Conservation (phyloP, 306 rosid species). For the Cucumis melo region DNA sequence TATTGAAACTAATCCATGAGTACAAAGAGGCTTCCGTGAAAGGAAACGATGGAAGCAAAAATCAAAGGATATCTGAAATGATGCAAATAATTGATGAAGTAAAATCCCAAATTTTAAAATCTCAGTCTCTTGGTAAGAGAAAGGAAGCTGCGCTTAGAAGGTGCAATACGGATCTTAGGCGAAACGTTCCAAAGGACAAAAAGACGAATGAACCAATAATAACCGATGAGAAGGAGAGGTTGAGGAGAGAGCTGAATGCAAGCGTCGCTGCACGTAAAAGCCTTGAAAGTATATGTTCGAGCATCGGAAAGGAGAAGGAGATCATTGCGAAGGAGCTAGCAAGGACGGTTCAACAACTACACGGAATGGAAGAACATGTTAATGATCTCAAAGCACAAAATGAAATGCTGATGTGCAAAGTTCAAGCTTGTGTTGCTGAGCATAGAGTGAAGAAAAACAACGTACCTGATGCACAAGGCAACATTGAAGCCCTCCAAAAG, state of each 20-base stretch:
- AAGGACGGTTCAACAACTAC: slow-evolving; percentile 59
- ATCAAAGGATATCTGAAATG: slow-evolving; percentile 75
- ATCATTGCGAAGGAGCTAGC: slow-evolving; percentile 83
- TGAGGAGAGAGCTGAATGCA: slow-evolving; percentile 54
- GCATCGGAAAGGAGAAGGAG: slow-evolving; percentile 90
- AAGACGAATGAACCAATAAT: slow-evolving; percentile 24
- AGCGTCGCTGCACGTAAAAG: slow-evolving; percentile 62
- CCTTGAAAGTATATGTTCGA: slow-evolving; percentile 76
- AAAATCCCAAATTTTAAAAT: slow-evolving; percentile 43
- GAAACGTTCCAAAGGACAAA: slow-evolving; percentile 40
- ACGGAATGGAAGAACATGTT: slow-evolving; percentile 57
- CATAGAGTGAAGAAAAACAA: slow-evolving; percentile 28
- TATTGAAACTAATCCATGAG: slow-evolving; percentile 66
- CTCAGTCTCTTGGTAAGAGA: slow-evolving; percentile 27
- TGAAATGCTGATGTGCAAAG: slow-evolving; percentile 45
- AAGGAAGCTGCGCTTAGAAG: slow-evolving; percentile 51
- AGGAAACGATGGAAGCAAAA: slow-evolving; percentile 41
- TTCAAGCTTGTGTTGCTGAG: slow-evolving; percentile 36
- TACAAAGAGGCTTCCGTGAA: slow-evolving; percentile 43
- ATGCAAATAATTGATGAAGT: slow-evolving; percentile 54
- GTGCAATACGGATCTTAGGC: slow-evolving; percentile 62
- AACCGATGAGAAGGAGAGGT: slow-evolving; percentile 64
- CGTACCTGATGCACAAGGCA: slow-evolving; percentile 33
- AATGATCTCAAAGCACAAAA: slow-evolving; percentile 60
- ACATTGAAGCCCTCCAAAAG: slow-evolving; percentile 34